Percentiles rank a stretch among this genome's conserved stretches.
Evolutionary conservation across 164 flowering plant species (phyloP).

Genomic region (Aristolochia californica): DNA sequence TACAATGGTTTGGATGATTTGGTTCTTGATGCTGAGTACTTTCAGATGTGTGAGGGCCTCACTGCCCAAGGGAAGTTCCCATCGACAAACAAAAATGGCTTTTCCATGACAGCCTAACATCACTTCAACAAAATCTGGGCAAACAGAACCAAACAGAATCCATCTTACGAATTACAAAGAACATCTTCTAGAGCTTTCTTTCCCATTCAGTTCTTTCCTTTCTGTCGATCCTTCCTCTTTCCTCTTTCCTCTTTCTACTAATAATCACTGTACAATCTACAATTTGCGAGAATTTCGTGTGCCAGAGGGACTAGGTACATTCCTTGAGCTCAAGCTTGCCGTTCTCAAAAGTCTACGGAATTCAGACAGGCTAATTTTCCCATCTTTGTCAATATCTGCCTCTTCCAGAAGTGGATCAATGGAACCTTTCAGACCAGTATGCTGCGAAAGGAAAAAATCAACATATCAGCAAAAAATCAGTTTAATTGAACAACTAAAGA

Average conservation of each 20-base stretch:
- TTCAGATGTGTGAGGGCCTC: no score
- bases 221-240: no score
- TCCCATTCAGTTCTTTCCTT: no score
- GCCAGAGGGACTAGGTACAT: conserved; percentile 35
- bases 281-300: conserved; percentile 22
- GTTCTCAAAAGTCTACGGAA: conserved; percentile 86
- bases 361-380: conserved; percentile 77
- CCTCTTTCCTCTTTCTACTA: no score
- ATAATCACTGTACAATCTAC: conserved; percentile 12
- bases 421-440: conserved; percentile 82
- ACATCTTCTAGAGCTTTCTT: no score
- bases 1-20: neutral
- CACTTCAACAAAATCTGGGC: neutral
- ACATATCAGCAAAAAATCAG: neutral
- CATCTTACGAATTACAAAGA: conserved; percentile 2
- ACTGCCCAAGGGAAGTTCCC: no score
- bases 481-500: neutral
- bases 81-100: no score
- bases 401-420: conserved; percentile 89
- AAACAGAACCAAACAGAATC: neutral
- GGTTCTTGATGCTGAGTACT: no score
- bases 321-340: conserved; percentile 69
- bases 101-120: no score
- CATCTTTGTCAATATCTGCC: conserved; percentile 95
- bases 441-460: conserved; percentile 28